Base-by-base conservation (phyloP, 2,329 filamentous ascomycete genomes). In the Hypomyces rosellus region DNA sequence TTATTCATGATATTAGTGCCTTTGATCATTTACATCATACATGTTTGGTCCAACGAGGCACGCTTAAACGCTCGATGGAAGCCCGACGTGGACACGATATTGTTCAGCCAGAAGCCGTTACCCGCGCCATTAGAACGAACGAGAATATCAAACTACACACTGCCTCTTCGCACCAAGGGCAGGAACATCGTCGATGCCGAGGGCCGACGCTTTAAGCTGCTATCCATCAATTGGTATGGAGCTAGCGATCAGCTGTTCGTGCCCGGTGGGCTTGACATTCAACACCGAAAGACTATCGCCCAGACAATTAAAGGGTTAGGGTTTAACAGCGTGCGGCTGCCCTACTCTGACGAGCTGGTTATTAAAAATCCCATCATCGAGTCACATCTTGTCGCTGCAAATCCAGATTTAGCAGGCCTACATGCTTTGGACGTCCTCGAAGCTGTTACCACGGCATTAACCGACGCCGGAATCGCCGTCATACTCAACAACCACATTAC, bases 401-500 rank as follows among this genome's bases (percentile, higher is more conserved):
- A 86, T 59, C 71, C 74, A 41, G 82, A 86, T 57, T 71, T 86
- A 11, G 63, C 76, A 8, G 79, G 79, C 1, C 61, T 69, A 46
- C 70, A 70, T 41, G 83, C 83, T 6, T 63, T 87, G 55, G 82
- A 86, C 55, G 68, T 87, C 4, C 80, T 80, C 57, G 74, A 75
- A 53, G 81, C 82, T 4, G 77, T 78, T 37, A 75, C 83, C 25
- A 68, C 73, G 44, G 72, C 80, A 11, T 68, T 86, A 59, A 86
- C 83, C 8, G 75, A 78, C 25, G 78, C 74, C 11, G 82, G 82
- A 18, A 65, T 86, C 47, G 78, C 81, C 18, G 82, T 86, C 48
- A 81, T 86, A 45, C 66, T 85, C 54, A 87, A 87, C 69, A 81
- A 87, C 65, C 84, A 87, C 65, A 87, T 87, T 64, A 87, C 84